phyloP scores from a whole-genome alignment of 1,284 basidiomycete species.

The Rhodotorula sp. region DNA sequence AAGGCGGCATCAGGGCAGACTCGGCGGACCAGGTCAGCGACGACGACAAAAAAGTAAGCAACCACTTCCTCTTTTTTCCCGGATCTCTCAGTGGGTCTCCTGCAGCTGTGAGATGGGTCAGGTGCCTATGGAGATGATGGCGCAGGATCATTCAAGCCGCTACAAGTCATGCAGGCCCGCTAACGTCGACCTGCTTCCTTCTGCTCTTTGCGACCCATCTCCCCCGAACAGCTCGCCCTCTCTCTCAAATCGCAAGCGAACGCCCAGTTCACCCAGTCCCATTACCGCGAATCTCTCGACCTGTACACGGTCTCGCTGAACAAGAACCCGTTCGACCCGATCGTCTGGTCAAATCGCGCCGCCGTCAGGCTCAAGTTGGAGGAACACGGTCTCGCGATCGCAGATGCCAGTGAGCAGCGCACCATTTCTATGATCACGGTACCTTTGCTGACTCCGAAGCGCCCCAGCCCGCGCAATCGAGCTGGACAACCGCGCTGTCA shows the following conservation, averaged over 20 bases:
- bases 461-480: slow-evolving; percentile 74
- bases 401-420: slow-evolving; percentile 64
- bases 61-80: too few relatives aligned
- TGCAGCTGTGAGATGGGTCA: too few relatives aligned
- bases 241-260: slow-evolving; percentile 76
- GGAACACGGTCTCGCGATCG: slow-evolving; percentile 76
- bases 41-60: slow-evolving; percentile 37
- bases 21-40: slow-evolving; percentile 26
- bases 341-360: slow-evolving; percentile 49
- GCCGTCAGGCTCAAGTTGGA: slow-evolving; percentile 56
- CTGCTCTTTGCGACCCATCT: not conserved
- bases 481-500: slow-evolving; percentile 84
- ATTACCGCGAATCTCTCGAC: slow-evolving; percentile 44
- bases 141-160: not conserved
- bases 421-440: not conserved
- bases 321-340: slow-evolving; percentile 47
- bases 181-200: not conserved
- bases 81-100: too few relatives aligned
- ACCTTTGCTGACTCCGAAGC: too few relatives aligned
- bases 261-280: slow-evolving; percentile 63
- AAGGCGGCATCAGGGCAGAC: slow-evolving; percentile 32
- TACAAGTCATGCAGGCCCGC: too few relatives aligned
- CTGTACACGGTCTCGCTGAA: slow-evolving; percentile 47
- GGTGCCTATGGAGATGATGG: too few relatives aligned
- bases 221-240: slow-evolving; percentile 39